phyloP scores from a whole-genome alignment of 2,329 filamentous ascomycete genomes.

The Metarhizium humberi region DNA sequence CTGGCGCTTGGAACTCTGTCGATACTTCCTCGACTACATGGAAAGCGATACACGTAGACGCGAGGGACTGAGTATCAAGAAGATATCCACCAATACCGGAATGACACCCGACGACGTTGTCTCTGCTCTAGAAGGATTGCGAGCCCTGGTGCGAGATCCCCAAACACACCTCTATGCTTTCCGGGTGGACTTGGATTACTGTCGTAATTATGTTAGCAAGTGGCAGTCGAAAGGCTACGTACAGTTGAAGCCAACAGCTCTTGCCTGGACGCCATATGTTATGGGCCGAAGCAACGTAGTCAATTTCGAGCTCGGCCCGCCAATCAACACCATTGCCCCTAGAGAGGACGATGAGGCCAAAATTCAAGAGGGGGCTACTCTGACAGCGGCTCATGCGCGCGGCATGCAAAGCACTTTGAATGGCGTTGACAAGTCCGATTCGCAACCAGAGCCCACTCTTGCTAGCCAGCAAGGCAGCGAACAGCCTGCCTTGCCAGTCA shows the following conservation, averaged over 20 bases:
- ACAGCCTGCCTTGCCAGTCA: conserved; percentile 16
- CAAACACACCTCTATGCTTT: conserved; percentile 83
- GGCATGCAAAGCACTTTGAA: conserved; percentile 14
- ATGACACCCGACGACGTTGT: conserved; percentile 97
- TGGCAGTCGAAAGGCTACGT: conserved; percentile 88
- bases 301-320: conserved; percentile 73
- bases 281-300: conserved; percentile 82
- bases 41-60: conserved; percentile 21
- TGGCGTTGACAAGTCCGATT: conserved; percentile 9
- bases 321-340: conserved; percentile 77
- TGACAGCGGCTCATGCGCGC: background rate
- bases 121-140: conserved; percentile 80
- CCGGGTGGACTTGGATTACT: conserved; percentile 76
- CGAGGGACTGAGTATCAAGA: conserved; percentile 48
- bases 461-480: conserved; percentile 5
- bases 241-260: conserved; percentile 65
- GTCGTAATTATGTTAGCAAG: conserved; percentile 76
- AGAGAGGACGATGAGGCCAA: conserved; percentile 61
- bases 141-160: conserved; percentile 83
- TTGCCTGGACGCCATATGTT: conserved; percentile 94
- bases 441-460: conserved; percentile 4
- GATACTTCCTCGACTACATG: conserved; percentile 57
- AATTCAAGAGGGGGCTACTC: conserved; percentile 21
- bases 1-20: conserved; percentile 84
- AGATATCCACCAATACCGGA: conserved; percentile 80